Evolutionary conservation across 129 eudicot genomes (phyloP).

Genomic region (Helichrysum umbraculigerum): DNA sequence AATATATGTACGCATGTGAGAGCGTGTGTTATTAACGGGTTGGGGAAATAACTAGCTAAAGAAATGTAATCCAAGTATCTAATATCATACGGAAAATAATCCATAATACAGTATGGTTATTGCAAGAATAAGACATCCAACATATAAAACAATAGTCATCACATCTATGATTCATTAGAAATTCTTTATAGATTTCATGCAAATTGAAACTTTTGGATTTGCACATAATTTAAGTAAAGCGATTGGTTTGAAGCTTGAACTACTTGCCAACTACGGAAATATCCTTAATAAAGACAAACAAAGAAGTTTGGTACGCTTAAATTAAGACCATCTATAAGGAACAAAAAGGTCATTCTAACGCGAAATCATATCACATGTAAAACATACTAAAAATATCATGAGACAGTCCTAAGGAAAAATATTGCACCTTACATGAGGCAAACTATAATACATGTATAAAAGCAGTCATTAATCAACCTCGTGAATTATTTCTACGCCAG

Average conservation of each 20-base stretch:
- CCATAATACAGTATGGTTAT: not conserved
- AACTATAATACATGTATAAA: not conserved
- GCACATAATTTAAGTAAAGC: conserved; percentile 12
- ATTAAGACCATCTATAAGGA: not conserved
- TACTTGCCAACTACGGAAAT: conserved; percentile 6
- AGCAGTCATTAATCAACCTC: not conserved
- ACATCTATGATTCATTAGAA: not conserved
- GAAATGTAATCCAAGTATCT: not conserved
- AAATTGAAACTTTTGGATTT: not conserved
- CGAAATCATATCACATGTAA: conserved; percentile 3
- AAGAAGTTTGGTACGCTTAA: not conserved
- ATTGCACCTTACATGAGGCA: not conserved
- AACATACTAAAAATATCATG: not conserved
- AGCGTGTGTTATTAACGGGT: not conserved
- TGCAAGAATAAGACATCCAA: not conserved
- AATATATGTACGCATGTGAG: too few species aligned
- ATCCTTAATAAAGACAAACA: not conserved
- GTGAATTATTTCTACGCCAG: not conserved
- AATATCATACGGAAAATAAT: not conserved
- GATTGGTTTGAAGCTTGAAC: not conserved
- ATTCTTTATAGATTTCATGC: not conserved
- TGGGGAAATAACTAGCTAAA: not conserved
- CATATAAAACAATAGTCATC: not conserved
- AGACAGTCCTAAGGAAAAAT: not conserved
- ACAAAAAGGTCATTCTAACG: not conserved